Evolutionary conservation across 352 stramenopile genomes (phyloP), one percentile per base, ranked within the genome.

Genomic region (Phytopythium kandeliae): DNA sequence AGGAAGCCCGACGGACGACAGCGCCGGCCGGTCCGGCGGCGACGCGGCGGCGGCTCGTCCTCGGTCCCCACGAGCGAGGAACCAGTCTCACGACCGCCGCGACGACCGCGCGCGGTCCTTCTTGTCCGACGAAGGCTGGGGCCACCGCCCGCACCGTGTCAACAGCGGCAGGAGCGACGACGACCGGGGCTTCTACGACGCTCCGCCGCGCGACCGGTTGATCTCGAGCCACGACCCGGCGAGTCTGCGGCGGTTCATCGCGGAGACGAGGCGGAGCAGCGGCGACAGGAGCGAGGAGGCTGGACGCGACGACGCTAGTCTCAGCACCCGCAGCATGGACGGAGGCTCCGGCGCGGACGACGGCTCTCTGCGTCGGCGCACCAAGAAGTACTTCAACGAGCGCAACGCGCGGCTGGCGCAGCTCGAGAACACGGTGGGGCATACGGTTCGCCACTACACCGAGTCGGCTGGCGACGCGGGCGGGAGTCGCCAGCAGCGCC

Each of bases 381-480:
- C 58, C 30, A 63, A 59, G 10, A 28, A 66, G 22, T 68, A 70
- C 26, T 69, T 69, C 38, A 59, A 63, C 21, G 46, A 43, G 9
- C 58, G 62, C 5, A 71, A 74, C 42, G 62, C 65, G 36, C 51
- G 53, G 12, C 48, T 68, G 4, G 62, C 54, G 13, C 24, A 60
- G 33, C 47, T 74, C 17, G 55, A 48, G 36, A 47, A 31, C 54
- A 31, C 33, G 49, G 31, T 40, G 36, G n/a, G 31, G 11, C 36
- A 19, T 19, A 44, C 19, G 22, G 30, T 15, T 10, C 36, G 16
- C n/a, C 36, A 22, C 33, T 31, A 54, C 26, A 45, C 34, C 19
- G 48, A 54, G n/a, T 28, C 34, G 1, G 25, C 36, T 19, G 21
- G 21, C 41, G 19, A 21, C 15, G 41, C 41, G 11, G 35, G n/a